A percentile compares a stretch with the other conserved stretches of the same genome.
These are phyloP conservation scores for Candida buenavistaensis DNA, from an alignment of 1,139 yeast species.

Conservation along the genomic window DNA sequence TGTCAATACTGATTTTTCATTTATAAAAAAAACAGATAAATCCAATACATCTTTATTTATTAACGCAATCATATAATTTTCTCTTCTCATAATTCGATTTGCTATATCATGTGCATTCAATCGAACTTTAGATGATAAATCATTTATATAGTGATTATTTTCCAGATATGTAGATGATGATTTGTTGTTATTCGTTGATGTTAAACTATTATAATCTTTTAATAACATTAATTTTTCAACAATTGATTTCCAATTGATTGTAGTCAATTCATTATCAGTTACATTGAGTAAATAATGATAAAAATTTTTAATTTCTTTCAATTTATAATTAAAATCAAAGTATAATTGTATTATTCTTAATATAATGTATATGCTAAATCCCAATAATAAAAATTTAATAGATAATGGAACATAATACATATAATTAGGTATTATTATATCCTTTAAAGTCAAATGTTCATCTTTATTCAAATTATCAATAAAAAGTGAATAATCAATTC, in stretches of 20 bases:
- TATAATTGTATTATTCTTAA: constrained; percentile 64
- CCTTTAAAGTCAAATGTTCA: constrained; percentile 30
- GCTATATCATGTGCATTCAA: constrained; percentile 94
- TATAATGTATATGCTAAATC: constrained; percentile 58
- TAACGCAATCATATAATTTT: constrained; percentile 87
- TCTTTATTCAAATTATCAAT: constrained; percentile 20
- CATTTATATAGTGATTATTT: constrained; percentile 38
- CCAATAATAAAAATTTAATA: constrained; percentile 60
- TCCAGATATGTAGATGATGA: constrained; percentile 13
- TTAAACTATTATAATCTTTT: constrained; percentile 75
- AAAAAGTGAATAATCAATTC: constrained; percentile 63
- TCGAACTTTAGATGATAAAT: constrained; percentile 67
- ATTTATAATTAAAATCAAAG: constrained; percentile 46
- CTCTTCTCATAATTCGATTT: constrained; percentile 92
- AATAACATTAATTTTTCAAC: constrained; percentile 75
- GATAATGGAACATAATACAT: constrained; percentile 48
- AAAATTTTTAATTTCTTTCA: constrained; percentile 64
- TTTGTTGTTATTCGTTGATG: constrained; percentile 35
- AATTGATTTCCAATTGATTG: constrained; percentile 89
- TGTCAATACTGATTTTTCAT: constrained; percentile 55
- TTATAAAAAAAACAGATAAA: constrained; percentile 39
- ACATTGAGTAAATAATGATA: constrained; percentile 68
- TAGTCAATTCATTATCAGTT: constrained; percentile 78
- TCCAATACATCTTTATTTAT: constrained; percentile 78
- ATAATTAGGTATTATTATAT: constrained; percentile 63